These are phyloP conservation scores for Abelmoschus esculentus DNA, from an alignment of 345 rosid species.

Conservation along the genomic window DNA sequence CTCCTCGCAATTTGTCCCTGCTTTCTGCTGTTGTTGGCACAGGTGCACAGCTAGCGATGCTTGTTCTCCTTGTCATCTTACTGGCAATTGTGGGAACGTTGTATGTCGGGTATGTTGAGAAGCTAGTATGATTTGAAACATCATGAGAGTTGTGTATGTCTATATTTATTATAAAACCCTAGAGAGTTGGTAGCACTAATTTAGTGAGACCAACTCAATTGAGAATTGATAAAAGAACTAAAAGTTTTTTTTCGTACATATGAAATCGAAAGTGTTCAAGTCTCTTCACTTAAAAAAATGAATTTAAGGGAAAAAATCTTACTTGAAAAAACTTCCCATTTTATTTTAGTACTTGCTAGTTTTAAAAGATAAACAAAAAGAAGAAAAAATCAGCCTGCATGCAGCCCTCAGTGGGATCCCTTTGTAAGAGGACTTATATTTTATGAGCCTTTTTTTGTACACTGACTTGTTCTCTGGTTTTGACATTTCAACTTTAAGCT, in stretches of 20 bases:
- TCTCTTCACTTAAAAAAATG: too few species aligned
- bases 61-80: conserved; percentile 87
- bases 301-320: not conserved
- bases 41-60: conserved; percentile 88
- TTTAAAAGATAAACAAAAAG: too few species aligned
- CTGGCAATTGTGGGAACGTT: conserved; percentile 88
- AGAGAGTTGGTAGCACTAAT: not conserved
- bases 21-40: conserved; percentile 95
- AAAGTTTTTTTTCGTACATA: too few species aligned
- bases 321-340: not conserved
- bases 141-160: not conserved
- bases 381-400: too few species aligned
- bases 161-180: not conserved
- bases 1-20: conserved; percentile 55
- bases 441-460: not conserved
- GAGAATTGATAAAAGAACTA: not conserved
- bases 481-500: not conserved
- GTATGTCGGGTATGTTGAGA: conserved; percentile 73
- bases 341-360: not conserved
- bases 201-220: not conserved
- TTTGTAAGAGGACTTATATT: not conserved
- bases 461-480: not conserved
- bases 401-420: not conserved
- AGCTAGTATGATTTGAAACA: not conserved
- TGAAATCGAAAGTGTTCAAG: not conserved